phyloP scores from a whole-genome alignment of 1,284 basidiomycete species.

The Boletus hoseneyae region DNA sequence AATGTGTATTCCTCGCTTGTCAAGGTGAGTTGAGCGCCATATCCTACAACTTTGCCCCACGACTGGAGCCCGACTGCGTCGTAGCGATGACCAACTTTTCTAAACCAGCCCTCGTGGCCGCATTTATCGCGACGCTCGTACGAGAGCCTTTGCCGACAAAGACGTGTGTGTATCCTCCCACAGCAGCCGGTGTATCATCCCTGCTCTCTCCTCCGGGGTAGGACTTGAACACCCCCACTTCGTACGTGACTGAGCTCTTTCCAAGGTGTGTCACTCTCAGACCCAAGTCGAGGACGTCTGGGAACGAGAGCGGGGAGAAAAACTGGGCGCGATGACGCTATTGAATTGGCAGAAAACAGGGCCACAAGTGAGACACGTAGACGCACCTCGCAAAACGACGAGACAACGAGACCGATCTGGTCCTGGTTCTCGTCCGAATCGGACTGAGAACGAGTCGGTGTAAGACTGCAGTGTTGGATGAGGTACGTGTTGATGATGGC shows the following conservation, averaged over 20 bases:
- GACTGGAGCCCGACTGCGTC: not conserved
- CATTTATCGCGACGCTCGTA: conserved; percentile 47
- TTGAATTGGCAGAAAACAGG: not conserved
- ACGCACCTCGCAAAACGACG: conserved; percentile 60
- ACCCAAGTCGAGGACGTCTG: conserved; percentile 62
- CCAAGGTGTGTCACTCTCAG: conserved; percentile 63
- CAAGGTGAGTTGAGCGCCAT: not conserved
- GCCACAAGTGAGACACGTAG: not conserved
- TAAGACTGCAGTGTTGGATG: conserved; percentile 52
- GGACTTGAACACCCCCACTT: conserved; percentile 66
- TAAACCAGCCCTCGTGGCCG: conserved; percentile 13
- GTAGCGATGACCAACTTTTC: conserved; percentile 7
- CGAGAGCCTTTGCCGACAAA: conserved; percentile 61
- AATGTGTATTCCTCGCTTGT: too few relatives aligned
- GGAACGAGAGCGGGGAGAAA: conserved; percentile 67
- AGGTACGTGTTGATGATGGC: conserved; percentile 74
- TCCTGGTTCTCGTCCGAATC: conserved; percentile 13
- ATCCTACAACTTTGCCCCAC: conserved; percentile 15
- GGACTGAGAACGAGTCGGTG: conserved; percentile 38
- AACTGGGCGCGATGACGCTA: conserved; percentile 37
- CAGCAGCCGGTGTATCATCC: conserved; percentile 48
- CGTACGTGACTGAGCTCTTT: conserved; percentile 69
- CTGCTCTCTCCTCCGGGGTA: not conserved
- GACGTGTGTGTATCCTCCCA: conserved; percentile 78
- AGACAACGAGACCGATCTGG: conserved; percentile 68